Evolutionary conservation across 2,329 filamentous ascomycete genomes (phyloP).

Genomic region (Stagonosporopsis rhizophila): DNA sequence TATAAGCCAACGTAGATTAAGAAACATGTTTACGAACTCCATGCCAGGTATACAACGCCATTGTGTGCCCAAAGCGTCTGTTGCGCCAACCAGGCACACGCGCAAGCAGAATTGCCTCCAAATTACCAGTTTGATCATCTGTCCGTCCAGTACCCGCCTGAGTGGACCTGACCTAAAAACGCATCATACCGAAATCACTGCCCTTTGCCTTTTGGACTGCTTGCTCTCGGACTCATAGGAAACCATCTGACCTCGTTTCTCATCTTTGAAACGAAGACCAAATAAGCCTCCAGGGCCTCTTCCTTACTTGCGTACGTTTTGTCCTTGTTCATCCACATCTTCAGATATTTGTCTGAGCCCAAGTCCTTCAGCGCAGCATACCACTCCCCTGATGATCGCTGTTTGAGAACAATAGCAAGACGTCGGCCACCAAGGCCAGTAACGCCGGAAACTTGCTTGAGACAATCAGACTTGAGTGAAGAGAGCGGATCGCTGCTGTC

Average conservation of each 20-base stretch:
- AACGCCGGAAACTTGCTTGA: constrained; percentile 24
- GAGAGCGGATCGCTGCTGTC: constrained; percentile 6
- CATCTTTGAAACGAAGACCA: constrained; percentile 36
- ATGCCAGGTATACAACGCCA: constrained; percentile 18
- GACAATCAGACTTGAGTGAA: constrained; percentile 9
- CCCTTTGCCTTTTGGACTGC: constrained; percentile 10
- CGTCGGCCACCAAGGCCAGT: constrained; percentile 34
- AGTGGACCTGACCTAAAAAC: background rate
- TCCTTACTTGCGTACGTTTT: constrained; percentile 32
- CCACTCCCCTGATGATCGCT: constrained; percentile 32
- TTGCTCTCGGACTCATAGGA: constrained; percentile 21
- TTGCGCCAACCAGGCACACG: background rate
- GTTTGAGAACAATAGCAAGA: constrained; percentile 30
- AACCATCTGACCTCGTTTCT: constrained; percentile 32
- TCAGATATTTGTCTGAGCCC: constrained; percentile 37
- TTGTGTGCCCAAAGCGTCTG: background rate
- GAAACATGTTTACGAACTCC: background rate
- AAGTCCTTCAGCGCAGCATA: constrained; percentile 38
- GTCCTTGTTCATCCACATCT: constrained; percentile 41
- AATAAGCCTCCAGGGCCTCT: constrained; percentile 35
- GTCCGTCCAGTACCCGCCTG: background rate
- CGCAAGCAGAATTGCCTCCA: background rate
- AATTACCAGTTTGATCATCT: background rate
- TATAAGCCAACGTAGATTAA: background rate
- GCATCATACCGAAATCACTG: background rate